Evolutionary conservation across 768 basidiomycete genomes (phyloP).

Genomic region (Pulveroboletus ravenelii): DNA sequence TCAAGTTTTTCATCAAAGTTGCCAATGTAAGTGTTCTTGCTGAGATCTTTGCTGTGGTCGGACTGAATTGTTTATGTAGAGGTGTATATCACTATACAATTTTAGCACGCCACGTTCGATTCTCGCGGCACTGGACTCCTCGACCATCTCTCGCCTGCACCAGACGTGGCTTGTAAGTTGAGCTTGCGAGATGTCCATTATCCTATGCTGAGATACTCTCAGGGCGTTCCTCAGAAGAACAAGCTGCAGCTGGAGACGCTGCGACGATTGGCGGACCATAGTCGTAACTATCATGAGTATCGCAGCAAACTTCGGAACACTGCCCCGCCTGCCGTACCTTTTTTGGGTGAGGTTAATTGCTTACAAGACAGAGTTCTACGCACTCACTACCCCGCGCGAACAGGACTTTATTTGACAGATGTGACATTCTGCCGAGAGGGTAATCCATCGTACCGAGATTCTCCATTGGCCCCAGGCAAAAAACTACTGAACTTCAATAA

Average conservation of each 20-base stretch:
- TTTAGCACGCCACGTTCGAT: slow-evolving; percentile 92
- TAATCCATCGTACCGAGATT: slow-evolving; percentile 79
- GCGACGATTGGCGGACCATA: slow-evolving; percentile 85
- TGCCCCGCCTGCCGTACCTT: slow-evolving; percentile 90
- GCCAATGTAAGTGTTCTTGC: slow-evolving; percentile 62
- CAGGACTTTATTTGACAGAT: slow-evolving; percentile 84
- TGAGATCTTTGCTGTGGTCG: slow-evolving; percentile 4
- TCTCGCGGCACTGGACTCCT: slow-evolving; percentile 91
- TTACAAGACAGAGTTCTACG: not conserved
- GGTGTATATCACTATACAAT: slow-evolving; percentile 78
- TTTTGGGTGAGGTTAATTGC: slow-evolving; percentile 60
- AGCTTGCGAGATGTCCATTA: not conserved
- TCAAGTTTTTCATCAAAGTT: slow-evolving; percentile 93
- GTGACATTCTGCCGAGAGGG: slow-evolving; percentile 95
- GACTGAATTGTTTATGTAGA: slow-evolving; percentile 42
- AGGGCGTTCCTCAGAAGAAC: slow-evolving; percentile 86
- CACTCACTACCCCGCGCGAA: slow-evolving; percentile 13
- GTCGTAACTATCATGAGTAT: slow-evolving; percentile 88
- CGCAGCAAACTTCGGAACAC: slow-evolving; percentile 81
- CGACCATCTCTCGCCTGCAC: slow-evolving; percentile 85
- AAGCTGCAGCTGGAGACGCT: slow-evolving; percentile 72
- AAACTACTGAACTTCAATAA: slow-evolving; percentile 95
- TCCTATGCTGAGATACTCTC: slow-evolving; percentile 10
- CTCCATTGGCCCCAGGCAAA: slow-evolving; percentile 69
- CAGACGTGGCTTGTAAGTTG: slow-evolving; percentile 90